Evolutionary conservation across 352 stramenopile genomes (phyloP).

Genomic region (Globisporangium spiculum): DNA sequence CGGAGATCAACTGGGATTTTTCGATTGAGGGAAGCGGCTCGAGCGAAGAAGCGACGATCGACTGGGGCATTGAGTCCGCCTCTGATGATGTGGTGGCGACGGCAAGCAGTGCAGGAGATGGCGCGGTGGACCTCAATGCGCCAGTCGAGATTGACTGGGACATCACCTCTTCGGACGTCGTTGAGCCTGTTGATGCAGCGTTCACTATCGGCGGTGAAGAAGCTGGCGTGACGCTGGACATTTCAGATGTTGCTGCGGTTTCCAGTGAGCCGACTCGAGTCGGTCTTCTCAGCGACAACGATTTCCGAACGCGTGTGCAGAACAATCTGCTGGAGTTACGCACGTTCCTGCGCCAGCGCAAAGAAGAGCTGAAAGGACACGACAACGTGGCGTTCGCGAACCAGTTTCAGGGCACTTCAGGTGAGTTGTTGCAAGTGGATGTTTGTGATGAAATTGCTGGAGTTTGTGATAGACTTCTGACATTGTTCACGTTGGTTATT

Average conservation of each 20-base stretch:
- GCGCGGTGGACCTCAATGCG: constrained; percentile 23
- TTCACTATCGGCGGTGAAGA: constrained; percentile 10
- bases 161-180: constrained; percentile 50
- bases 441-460: not conserved
- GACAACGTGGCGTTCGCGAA: constrained; percentile 61
- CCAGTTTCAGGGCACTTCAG: constrained; percentile 64
- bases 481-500: not conserved
- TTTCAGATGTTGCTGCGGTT: not conserved
- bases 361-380: constrained; percentile 37
- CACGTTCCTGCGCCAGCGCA: constrained; percentile 57
- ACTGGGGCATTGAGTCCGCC: constrained; percentile 66
- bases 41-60: constrained; percentile 37
- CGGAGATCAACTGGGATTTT: constrained; percentile 76
- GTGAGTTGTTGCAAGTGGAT: constrained; percentile 25
- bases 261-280: constrained; percentile 36
- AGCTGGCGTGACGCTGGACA: constrained; percentile 2
- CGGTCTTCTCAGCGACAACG: constrained; percentile 44
- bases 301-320: constrained; percentile 55
- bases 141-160: constrained; percentile 77
- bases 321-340: constrained; percentile 79
- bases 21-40: constrained; percentile 40
- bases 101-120: constrained; percentile 12
- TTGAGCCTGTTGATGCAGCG: constrained; percentile 22
- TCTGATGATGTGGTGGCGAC: constrained; percentile 13
- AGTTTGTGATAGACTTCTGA: not conserved